These are phyloP conservation scores for Aspergillus puulaauensis DNA, from an alignment of 2,329 filamentous ascomycete genomes.

Conservation along the genomic window DNA sequence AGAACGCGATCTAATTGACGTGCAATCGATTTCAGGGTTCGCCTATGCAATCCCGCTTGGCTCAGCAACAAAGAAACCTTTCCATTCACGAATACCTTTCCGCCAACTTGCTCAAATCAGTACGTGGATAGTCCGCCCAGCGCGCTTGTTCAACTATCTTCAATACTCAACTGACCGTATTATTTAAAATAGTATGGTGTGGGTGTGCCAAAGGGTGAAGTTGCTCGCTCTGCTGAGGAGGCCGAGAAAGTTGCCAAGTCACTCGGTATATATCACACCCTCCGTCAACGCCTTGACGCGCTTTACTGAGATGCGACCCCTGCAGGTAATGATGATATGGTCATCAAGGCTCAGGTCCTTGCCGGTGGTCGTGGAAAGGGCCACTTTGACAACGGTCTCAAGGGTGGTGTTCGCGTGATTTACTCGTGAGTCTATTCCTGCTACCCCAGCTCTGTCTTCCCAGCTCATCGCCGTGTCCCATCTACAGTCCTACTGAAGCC, in stretches of 20 bases:
- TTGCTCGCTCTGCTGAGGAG: constrained; percentile 79
- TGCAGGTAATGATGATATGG: constrained; percentile 81
- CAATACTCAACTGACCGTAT: constrained; percentile 22
- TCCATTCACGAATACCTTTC: constrained; percentile 99
- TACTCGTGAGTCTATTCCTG: constrained; percentile 70
- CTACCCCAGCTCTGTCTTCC: not conserved
- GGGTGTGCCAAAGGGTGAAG: constrained; percentile 84
- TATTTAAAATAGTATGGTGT: constrained; percentile 73
- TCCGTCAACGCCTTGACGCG: constrained; percentile 4
- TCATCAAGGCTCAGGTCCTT: constrained; percentile 99
- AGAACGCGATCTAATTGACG: constrained; percentile 50
- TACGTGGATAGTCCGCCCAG: constrained; percentile 31
- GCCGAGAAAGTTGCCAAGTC: constrained; percentile 88
- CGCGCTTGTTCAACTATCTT: not conserved
- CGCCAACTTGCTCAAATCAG: constrained; percentile 77
- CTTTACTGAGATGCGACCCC: constrained; percentile 20
- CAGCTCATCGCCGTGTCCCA: constrained; percentile 10
- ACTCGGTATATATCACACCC: constrained; percentile 61
- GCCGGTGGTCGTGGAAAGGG: constrained; percentile 98
- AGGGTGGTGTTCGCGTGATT: constrained; percentile 97
- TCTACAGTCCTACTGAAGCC: constrained; percentile 72
- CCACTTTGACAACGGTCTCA: constrained; percentile 95
- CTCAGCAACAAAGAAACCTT: constrained; percentile 80
- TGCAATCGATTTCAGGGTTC: constrained; percentile 51
- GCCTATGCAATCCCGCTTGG: constrained; percentile 53